Base-by-base conservation (phyloP, 768 basidiomycete genomes). In the Mycena filopes region DNA sequence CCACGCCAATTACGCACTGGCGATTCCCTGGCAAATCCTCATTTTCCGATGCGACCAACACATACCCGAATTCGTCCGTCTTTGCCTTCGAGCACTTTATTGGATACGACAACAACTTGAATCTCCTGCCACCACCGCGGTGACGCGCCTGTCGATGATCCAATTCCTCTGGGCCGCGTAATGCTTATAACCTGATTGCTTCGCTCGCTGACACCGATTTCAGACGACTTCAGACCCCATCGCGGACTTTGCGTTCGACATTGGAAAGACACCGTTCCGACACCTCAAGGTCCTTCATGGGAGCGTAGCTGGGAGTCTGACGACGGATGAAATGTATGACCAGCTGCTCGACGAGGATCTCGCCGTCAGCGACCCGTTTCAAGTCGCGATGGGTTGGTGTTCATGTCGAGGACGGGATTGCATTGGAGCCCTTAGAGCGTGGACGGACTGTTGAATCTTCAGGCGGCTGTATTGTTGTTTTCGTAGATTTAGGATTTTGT, bases 321-420 rank as follows among this genome's bases (percentile, higher is more conserved):
- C 23, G 57, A 67, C 38, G 74, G 75, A 33, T 21, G 68, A 66
- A 28, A 59, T 82, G 42, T 67, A 77, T 47, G 71, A 74, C 26
- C 72, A 72, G 25, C 67, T 83, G 60, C 69, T 82, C 10, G 76
- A 81, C 60, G 76, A 78, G 36, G 71, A 69, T 13, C 69, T 83
- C 42, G 74, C 72, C 6, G 63, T 59, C 36, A 71, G 72, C 23
- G 81, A 81, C 59, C 80, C 83, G 23, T 84, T 85, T 64, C 78
- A 80, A 60, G 82, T 81, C n/a, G 80, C 84, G 11, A 84, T 85
- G 82, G 82, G 82, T 71, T 84, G 31, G 77, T 81, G 8, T 76
- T 81, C 49, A 71, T 82, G 60, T 78, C 80, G 18, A 75, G 76
- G 56, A 75, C 81, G 55, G 83, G 83, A 6, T 66, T 80, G 47